A percentile compares a stretch with the other conserved stretches of the same genome.
Evolutionary conservation across 495 filamentous ascomycete species (phyloP).

Genomic region (Lasiosphaeria ovina): DNA sequence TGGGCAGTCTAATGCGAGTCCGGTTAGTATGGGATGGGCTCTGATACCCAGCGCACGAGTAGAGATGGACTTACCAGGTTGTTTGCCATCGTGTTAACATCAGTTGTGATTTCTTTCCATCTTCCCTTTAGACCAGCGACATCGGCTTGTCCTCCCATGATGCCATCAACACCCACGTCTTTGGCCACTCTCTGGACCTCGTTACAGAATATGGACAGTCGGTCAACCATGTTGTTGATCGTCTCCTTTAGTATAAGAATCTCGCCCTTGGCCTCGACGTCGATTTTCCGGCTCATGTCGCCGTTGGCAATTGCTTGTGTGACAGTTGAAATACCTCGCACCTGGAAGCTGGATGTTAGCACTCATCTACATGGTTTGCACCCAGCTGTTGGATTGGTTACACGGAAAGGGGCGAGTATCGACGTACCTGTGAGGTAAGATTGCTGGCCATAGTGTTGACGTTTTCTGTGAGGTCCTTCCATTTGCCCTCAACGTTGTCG

Average conservation of each 20-base stretch:
- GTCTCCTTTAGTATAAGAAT: slow-evolving; percentile 92
- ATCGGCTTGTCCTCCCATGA: slow-evolving; percentile 98
- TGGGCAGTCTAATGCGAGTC: slow-evolving; percentile 66
- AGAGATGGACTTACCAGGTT: slow-evolving; percentile 60
- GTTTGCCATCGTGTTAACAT: slow-evolving; percentile 98
- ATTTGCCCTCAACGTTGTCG: slow-evolving; percentile 97
- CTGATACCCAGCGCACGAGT: neutral
- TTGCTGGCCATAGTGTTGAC: slow-evolving; percentile 95
- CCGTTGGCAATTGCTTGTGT: slow-evolving; percentile 93
- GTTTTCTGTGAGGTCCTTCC: slow-evolving; percentile 98
- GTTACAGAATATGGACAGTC: slow-evolving; percentile 92
- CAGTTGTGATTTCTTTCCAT: slow-evolving; percentile 97
- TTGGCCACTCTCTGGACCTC: slow-evolving; percentile 95
- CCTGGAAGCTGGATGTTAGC: slow-evolving; percentile 35
- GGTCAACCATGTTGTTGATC: slow-evolving; percentile 99
- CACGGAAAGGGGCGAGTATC: neutral
- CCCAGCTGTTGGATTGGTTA: no score
- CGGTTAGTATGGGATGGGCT: slow-evolving; percentile 15
- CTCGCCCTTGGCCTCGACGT: slow-evolving; percentile 93
- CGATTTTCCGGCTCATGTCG: slow-evolving; percentile 94
- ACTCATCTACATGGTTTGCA: neutral
- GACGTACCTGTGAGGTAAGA: slow-evolving; percentile 71
- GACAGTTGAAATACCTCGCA: slow-evolving; percentile 93
- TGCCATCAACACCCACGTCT: slow-evolving; percentile 96
- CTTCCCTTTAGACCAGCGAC: slow-evolving; percentile 89